Conservation (phyloP, 306 rosid species). For the Vachellia collinsii region DNA sequence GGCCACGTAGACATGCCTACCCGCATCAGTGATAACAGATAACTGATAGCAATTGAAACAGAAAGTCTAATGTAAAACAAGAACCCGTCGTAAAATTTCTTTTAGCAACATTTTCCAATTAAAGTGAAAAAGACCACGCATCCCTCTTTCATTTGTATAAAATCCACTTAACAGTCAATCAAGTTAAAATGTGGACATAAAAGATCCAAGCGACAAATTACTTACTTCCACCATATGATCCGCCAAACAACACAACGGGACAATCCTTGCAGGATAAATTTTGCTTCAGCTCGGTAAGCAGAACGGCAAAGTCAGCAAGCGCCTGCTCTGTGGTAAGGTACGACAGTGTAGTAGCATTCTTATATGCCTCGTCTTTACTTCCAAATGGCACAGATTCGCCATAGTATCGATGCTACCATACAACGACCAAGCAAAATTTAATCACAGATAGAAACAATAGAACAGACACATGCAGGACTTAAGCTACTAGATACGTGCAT, state of each 20-base stretch:
- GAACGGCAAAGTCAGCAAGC: slow-evolving; percentile 73
- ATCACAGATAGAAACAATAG: background rate
- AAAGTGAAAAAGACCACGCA: background rate
- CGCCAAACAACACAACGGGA: slow-evolving; percentile 89
- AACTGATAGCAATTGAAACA: background rate
- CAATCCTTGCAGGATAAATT: slow-evolving; percentile 58
- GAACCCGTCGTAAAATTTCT: background rate
- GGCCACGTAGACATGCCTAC: slow-evolving; percentile 5
- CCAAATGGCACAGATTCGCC: slow-evolving; percentile 81
- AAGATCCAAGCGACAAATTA: slow-evolving; percentile 6
- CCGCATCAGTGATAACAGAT: background rate
- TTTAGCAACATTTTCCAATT: background rate
- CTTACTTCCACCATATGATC: slow-evolving; percentile 95
- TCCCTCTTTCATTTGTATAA: background rate
- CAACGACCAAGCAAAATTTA: background rate
- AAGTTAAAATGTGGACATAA: background rate
- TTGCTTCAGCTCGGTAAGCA: slow-evolving; percentile 61
- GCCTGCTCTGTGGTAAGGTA: slow-evolving; percentile 80
- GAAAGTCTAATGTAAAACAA: background rate
- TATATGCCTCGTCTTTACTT: slow-evolving; percentile 64
- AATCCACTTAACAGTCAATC: background rate
- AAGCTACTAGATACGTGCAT: background rate
- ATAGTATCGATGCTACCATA: slow-evolving; percentile 75
- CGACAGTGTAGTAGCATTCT: slow-evolving; percentile 66
- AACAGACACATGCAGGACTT: background rate